Evolutionary conservation across 345 rosid species (phyloP).

Genomic region (Boechera stricta): DNA sequence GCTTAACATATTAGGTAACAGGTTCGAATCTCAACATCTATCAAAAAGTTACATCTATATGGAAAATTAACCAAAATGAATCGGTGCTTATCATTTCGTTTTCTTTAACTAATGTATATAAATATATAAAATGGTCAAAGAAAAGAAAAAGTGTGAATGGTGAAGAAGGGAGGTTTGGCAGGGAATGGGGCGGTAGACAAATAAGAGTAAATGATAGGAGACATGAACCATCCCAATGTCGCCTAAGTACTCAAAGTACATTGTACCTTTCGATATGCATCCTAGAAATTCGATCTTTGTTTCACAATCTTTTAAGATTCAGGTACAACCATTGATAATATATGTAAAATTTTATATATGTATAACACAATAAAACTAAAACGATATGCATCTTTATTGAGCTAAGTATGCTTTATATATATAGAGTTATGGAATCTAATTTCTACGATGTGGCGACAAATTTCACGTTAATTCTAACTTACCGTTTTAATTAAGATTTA

Average conservation of each 20-base stretch:
- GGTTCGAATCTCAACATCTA: constrained; percentile 36
- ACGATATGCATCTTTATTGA: constrained; percentile 17
- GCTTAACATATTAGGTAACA: constrained; percentile 42
- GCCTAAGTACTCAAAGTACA: constrained; percentile 51
- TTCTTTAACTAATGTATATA: background rate
- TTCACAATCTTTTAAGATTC: constrained; percentile 31
- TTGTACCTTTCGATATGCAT: constrained; percentile 36
- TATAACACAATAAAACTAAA: background rate
- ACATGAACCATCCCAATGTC: constrained; percentile 45
- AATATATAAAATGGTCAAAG: background rate
- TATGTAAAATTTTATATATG: background rate
- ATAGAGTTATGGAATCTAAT: background rate
- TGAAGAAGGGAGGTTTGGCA: constrained; percentile 49
- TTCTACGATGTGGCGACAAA: background rate
- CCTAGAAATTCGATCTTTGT: constrained; percentile 26
- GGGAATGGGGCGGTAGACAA: constrained; percentile 47
- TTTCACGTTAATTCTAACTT: constrained; percentile 6
- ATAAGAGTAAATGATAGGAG: constrained; percentile 44
- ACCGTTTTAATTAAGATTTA: background rate
- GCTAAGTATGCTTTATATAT: background rate
- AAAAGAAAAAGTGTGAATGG: constrained; percentile 35
- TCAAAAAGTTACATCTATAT: background rate
- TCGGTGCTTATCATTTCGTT: background rate
- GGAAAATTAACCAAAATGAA: background rate
- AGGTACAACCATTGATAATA: constrained; percentile 19